Evolutionary conservation across 352 stramenopile species (phyloP).

Genomic region (Phytopythium cucurbitacearum): DNA sequence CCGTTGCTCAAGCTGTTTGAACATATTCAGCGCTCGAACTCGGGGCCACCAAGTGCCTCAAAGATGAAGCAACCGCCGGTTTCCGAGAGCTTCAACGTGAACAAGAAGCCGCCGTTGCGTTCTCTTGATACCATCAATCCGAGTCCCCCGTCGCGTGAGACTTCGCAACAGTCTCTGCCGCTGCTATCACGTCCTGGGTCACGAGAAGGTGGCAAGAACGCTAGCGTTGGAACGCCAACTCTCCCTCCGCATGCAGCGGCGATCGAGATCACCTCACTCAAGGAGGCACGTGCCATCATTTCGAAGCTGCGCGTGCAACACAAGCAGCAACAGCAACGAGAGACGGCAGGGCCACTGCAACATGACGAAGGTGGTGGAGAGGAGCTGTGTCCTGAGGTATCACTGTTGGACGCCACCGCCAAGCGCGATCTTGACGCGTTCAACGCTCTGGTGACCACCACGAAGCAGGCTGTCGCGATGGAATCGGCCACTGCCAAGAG

Average conservation of each 20-base stretch:
- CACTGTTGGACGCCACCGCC: slow-evolving; percentile 13
- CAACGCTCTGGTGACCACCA: slow-evolving; percentile 41
- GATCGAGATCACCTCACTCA: slow-evolving; percentile 2
- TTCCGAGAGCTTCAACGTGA: slow-evolving; percentile 31
- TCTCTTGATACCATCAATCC: slow-evolving; percentile 12
- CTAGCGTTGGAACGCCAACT: neutral
- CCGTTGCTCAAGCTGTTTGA: slow-evolving; percentile 55
- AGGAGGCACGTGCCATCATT: slow-evolving; percentile 34
- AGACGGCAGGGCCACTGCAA: neutral
- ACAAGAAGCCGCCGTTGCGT: slow-evolving; percentile 14
- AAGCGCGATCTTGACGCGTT: slow-evolving; percentile 55
- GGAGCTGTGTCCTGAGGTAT: neutral
- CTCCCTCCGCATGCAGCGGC: neutral
- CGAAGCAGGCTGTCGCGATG: slow-evolving; percentile 26
- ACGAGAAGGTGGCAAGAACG: neutral
- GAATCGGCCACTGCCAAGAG: slow-evolving; percentile 35
- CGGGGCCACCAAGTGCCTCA: neutral
- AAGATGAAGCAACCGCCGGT: slow-evolving; percentile 6
- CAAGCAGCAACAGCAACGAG: slow-evolving; percentile 1
- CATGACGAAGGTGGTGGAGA: neutral
- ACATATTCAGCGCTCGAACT: slow-evolving; percentile 30
- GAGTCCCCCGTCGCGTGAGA: slow-evolving; percentile 3
- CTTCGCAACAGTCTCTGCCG: slow-evolving; percentile 2
- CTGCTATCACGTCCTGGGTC: slow-evolving; percentile 2
- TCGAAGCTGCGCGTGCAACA: slow-evolving; percentile 24